Conservation (phyloP, 495 filamentous ascomycete species). For the Aspergillus saccharolyticus region DNA sequence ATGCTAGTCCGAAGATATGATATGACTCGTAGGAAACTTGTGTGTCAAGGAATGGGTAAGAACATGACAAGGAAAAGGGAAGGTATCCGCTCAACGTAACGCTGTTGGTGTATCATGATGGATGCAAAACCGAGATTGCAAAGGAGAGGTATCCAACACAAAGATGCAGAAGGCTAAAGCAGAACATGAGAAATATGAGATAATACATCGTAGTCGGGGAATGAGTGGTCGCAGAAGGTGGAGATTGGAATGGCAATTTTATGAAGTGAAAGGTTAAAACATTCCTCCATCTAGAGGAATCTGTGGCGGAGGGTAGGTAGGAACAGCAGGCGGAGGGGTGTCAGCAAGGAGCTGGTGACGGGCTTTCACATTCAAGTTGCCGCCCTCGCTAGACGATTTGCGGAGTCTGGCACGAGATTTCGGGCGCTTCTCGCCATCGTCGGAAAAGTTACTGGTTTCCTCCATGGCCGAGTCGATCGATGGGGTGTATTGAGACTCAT, state of each 20-base stretch:
- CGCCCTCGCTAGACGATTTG: conserved; percentile 48
- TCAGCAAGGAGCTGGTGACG: conserved; percentile 38
- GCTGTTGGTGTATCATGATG: conserved; percentile 25
- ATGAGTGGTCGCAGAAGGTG: conserved; percentile 9
- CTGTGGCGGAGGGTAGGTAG: conserved; percentile 34
- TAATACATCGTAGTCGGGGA: conserved; percentile 18
- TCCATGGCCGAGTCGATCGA: conserved; percentile 30
- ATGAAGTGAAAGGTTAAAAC: conserved; percentile 28
- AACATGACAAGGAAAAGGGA: conserved; percentile 2
- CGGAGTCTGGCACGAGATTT: conserved; percentile 46
- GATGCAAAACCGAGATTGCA: conserved; percentile 21
- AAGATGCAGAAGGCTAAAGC: neutral
- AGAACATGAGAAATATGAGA: conserved; percentile 5
- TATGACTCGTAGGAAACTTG: conserved; percentile 5
- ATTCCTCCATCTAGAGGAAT: conserved; percentile 42
- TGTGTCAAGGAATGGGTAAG: conserved; percentile 2
- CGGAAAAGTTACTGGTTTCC: conserved; percentile 45
- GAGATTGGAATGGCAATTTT: conserved; percentile 6
- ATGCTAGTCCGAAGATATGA: conserved; percentile 10
- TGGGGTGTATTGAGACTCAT: conserved; percentile 24
- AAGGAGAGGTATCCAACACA: conserved; percentile 28
- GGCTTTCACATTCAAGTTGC: conserved; percentile 35
- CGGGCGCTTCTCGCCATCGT: conserved; percentile 47
- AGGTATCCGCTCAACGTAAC: conserved; percentile 21
- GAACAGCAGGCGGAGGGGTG: conserved; percentile 28